These are phyloP conservation scores for Vitis hybrid DNA, from an alignment of 177 flowering plant species.

Conservation along the genomic window DNA sequence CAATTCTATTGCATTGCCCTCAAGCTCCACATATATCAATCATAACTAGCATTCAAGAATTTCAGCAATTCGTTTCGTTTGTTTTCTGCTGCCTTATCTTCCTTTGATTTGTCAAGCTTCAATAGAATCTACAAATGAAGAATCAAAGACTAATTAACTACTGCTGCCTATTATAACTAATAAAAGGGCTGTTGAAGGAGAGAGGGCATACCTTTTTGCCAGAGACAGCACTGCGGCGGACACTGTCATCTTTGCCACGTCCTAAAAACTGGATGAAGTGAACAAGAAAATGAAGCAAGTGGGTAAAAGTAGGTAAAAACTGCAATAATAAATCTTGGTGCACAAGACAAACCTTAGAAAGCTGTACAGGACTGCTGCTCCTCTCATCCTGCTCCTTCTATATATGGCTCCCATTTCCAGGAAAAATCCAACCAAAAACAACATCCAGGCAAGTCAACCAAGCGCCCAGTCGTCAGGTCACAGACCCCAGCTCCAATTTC, in stretches of 20 bases:
- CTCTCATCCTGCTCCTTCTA: slow-evolving; percentile 69
- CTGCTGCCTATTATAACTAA: neutral
- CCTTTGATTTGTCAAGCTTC: slow-evolving; percentile 94
- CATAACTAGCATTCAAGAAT: slow-evolving; percentile 94
- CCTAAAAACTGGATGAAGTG: slow-evolving; percentile 67
- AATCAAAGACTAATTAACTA: neutral
- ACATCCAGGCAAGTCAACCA: slow-evolving; percentile 61
- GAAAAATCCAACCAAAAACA: slow-evolving; percentile 51
- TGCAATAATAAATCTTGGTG: neutral
- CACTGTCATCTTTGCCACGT: slow-evolving; percentile 83
- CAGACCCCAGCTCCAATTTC: slow-evolving; percentile 98
- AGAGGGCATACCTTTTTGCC: slow-evolving; percentile 74
- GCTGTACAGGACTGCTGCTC: slow-evolving; percentile 86
- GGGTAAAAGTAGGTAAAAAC: neutral
- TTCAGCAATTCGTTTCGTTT: slow-evolving; percentile 86
- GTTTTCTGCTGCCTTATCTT: slow-evolving; percentile 83
- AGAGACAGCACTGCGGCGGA: slow-evolving; percentile 92
- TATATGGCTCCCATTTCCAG: slow-evolving; percentile 82
- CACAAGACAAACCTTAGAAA: slow-evolving; percentile 66
- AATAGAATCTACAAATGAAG: slow-evolving; percentile 57
- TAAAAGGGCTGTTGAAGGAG: neutral
- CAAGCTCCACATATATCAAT: slow-evolving; percentile 31
- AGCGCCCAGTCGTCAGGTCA: slow-evolving; percentile 57
- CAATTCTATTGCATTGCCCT: neutral
- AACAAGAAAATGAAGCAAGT: neutral